Conservation (phyloP, 1,284 basidiomycete genomes). For the Pseudozyma hubeiensis region DNA sequence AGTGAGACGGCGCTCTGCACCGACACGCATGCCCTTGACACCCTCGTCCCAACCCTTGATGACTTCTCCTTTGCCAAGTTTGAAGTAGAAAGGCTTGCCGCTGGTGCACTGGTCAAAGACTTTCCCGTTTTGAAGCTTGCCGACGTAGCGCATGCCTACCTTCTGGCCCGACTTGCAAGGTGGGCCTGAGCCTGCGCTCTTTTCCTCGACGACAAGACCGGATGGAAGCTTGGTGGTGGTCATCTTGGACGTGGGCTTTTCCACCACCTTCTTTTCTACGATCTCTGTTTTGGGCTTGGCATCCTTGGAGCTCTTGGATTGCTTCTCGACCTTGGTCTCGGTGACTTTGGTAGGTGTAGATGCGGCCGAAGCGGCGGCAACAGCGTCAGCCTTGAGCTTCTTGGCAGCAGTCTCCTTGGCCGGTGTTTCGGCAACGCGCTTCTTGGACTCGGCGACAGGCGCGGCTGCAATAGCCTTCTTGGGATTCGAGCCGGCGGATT, state of each 20-base stretch:
- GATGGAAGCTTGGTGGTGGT: constrained; percentile 74
- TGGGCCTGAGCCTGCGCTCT: constrained; percentile 82
- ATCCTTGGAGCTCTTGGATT: constrained; percentile 51
- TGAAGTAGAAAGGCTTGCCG: constrained; percentile 89
- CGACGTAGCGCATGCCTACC: constrained; percentile 88
- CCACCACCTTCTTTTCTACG: constrained; percentile 54
- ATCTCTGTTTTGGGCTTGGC: constrained; percentile 44
- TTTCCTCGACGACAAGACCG: constrained; percentile 83
- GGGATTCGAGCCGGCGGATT: constrained; percentile 26
- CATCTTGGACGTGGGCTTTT: constrained; percentile 41
- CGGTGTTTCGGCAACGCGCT: constrained; percentile 74
- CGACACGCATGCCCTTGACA: constrained; percentile 88
- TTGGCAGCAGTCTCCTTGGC: constrained; percentile 71
- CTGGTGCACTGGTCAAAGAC: constrained; percentile 88
- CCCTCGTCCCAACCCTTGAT: constrained; percentile 93
- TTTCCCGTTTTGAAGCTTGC: constrained; percentile 86
- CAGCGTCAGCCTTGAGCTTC: constrained; percentile 74
- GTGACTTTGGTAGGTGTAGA: constrained; percentile 69
- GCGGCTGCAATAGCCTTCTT: constrained; percentile 45
- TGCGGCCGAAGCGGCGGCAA: constrained; percentile 60
- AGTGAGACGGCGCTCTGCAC: constrained; percentile 85
- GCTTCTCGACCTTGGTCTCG: constrained; percentile 68
- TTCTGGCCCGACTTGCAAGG: constrained; percentile 86
- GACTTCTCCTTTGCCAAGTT: constrained; percentile 87
- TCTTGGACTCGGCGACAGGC: constrained; percentile 70